phyloP scores from a whole-genome alignment of 2,329 filamentous ascomycete genomes.

The Pleomassaria siparia region DNA sequence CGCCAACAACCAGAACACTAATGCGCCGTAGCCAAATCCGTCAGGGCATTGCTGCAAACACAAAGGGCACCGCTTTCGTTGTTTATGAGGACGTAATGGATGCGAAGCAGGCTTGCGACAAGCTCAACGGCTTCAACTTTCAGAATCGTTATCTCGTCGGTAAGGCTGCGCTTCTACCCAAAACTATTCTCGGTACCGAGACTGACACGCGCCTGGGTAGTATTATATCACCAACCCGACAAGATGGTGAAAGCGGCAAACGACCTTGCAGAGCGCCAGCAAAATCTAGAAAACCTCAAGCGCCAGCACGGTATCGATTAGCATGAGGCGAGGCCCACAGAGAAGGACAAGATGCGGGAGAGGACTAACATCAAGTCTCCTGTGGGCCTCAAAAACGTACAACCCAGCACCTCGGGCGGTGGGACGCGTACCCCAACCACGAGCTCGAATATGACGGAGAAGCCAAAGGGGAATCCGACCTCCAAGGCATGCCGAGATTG shows the following conservation, averaged over 20 bases:
- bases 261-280: slow-evolving; percentile 89
- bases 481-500: slow-evolving; percentile 29
- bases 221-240: slow-evolving; percentile 75
- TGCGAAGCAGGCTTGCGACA: slow-evolving; percentile 98
- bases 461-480: slow-evolving; percentile 19
- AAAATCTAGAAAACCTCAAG: slow-evolving; percentile 98
- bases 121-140: slow-evolving; percentile 99
- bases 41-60: slow-evolving; percentile 94
- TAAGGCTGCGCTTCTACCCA: slow-evolving; percentile 50
- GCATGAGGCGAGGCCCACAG: slow-evolving; percentile 53
- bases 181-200: neutral
- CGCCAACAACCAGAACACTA: slow-evolving; percentile 17
- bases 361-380: slow-evolving; percentile 33
- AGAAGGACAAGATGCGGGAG: slow-evolving; percentile 34
- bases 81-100: slow-evolving; percentile 99
- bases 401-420: slow-evolving; percentile 29
- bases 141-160: slow-evolving; percentile 98
- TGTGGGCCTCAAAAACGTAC: slow-evolving; percentile 41
- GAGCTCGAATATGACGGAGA: slow-evolving; percentile 19
- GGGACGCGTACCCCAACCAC: slow-evolving; percentile 20
- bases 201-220: slow-evolving; percentile 38
- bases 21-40: slow-evolving; percentile 78
- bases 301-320: slow-evolving; percentile 98
- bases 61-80: slow-evolving; percentile 97
- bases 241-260: slow-evolving; percentile 86